These are phyloP conservation scores for Linanthus parryae DNA, from an alignment of 148 eudicot genomes.

Conservation along the genomic window DNA sequence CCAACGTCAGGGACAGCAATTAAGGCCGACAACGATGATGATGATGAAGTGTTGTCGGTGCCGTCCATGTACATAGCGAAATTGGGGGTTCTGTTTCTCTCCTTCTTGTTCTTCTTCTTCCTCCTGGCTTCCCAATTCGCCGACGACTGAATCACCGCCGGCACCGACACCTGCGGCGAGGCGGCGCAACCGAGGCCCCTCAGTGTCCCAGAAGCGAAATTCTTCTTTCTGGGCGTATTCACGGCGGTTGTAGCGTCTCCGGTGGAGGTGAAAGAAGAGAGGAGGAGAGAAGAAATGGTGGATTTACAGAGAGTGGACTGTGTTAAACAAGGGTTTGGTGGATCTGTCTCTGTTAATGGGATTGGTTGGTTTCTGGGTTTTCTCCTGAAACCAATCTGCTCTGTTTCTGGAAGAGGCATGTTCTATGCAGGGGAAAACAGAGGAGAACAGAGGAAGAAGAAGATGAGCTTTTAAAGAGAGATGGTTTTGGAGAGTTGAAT, in stretches of 20 bases:
- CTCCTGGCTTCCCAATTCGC: constrained; percentile 61
- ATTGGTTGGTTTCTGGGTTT: constrained; percentile 28
- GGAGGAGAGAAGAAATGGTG: constrained; percentile 46
- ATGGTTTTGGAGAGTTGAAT: too few species aligned
- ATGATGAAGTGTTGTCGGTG: neutral
- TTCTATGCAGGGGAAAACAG: too few species aligned
- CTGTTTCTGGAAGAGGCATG: too few species aligned
- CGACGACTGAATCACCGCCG: constrained; percentile 56
- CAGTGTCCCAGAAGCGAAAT: constrained; percentile 31
- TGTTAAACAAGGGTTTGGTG: constrained; percentile 23
- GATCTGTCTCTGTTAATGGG: constrained; percentile 27
- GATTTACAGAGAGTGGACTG: constrained; percentile 47
- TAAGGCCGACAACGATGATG: constrained; percentile 10
- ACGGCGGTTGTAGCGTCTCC: neutral
- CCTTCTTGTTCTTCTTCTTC: constrained; percentile 30
- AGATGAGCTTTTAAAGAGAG: too few species aligned
- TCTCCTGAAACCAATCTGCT: too few species aligned
- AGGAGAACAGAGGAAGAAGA: too few species aligned
- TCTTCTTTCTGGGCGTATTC: constrained; percentile 31
- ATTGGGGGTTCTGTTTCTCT: constrained; percentile 5
- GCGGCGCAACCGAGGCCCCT: constrained; percentile 79
- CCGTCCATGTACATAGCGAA: constrained; percentile 2
- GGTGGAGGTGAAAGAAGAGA: constrained; percentile 25
- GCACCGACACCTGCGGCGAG: constrained; percentile 61
- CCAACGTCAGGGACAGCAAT: constrained; percentile 66